Base-by-base conservation (phyloP, 495 filamentous ascomycete genomes). In the Entonaema liquescens region DNA sequence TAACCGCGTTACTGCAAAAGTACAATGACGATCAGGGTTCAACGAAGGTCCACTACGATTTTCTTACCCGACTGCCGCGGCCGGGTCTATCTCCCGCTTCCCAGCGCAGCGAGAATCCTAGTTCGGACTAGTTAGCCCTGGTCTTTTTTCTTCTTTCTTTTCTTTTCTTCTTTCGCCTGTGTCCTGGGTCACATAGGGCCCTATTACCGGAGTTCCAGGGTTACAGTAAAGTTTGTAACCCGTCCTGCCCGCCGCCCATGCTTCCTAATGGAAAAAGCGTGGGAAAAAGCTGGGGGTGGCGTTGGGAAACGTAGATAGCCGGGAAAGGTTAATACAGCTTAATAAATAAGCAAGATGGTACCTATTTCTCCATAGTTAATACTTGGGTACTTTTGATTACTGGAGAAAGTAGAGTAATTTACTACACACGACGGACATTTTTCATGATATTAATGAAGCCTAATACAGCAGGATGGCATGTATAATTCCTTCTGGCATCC, bases 21-120 rank as follows among this genome's bases (percentile, higher is more conserved):
- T 53, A 67, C n/a, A 35, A 68, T 68, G 70, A 73, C 65, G 70
- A 73, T 73, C 70, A 73, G 70, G 70, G 70, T 73, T 73, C 70
- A 42, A 59, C 42, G 65, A 31, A 54, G 61, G 49, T 60, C 65
- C 64, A 66, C 26, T 56, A 56, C 59, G 64, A 55, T 35, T 55
- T 21, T 65, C 28, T 56, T 73, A 68, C 62, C 70, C 70, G 70
- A 68, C 60, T 73, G 65, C 70, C 70, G 70, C 70, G 70, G 70
- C 61, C 70, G 70, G 70, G 70, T 68, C 65, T 33, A 65, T 73
- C 70, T 73, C 70, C 70, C 70, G 70, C 53, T 62, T 68, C 47
- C 64, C 36, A 63, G 26, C 19, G 13, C 44, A 52, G 35, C 67
- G 53, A 58, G 55, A 33, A 56, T 35, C 53, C 53, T 36, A 56